A percentile compares a stretch with the other conserved stretches of the same genome.
phyloP scores from a whole-genome alignment of 129 eudicot genomes.

The Flaveria brownii region DNA sequence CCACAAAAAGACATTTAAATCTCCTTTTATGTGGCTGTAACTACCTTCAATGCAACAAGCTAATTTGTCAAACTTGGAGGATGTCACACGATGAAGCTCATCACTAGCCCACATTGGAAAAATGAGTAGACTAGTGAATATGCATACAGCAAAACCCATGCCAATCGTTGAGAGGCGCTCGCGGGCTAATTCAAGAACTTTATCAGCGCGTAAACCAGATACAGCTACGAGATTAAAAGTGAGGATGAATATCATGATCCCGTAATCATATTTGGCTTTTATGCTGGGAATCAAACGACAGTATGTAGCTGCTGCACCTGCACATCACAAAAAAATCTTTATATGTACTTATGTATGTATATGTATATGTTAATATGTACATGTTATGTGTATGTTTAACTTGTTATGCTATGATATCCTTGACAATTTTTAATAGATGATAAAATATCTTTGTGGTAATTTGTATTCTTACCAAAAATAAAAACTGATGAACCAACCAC shows the following conservation, averaged over 20 bases:
- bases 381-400: not conserved
- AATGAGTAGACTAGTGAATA: conserved; percentile 66
- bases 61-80: conserved; percentile 62
- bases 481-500: conserved; percentile 59
- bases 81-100: conserved; percentile 60
- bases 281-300: conserved; percentile 61
- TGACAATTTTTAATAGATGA: not conserved
- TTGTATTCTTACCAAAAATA: conserved; percentile 49
- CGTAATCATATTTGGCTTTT: conserved; percentile 72
- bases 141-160: conserved; percentile 72
- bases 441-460: not conserved
- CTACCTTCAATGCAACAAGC: conserved; percentile 63
- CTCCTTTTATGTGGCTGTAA: not conserved
- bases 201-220: conserved; percentile 68
- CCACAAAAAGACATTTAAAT: not conserved
- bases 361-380: not conserved
- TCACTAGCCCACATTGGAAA: conserved; percentile 89
- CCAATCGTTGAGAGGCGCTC: conserved; percentile 73
- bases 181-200: conserved; percentile 53
- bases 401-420: conserved; percentile 15
- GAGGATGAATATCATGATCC: conserved; percentile 68
- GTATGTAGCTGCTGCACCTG: conserved; percentile 80
- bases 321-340: conserved; percentile 1
- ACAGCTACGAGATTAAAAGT: conserved; percentile 83
- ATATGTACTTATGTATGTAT: not conserved